Conservation (phyloP, 108 stramenopile species). For the Parietichytrium sp. region DNA sequence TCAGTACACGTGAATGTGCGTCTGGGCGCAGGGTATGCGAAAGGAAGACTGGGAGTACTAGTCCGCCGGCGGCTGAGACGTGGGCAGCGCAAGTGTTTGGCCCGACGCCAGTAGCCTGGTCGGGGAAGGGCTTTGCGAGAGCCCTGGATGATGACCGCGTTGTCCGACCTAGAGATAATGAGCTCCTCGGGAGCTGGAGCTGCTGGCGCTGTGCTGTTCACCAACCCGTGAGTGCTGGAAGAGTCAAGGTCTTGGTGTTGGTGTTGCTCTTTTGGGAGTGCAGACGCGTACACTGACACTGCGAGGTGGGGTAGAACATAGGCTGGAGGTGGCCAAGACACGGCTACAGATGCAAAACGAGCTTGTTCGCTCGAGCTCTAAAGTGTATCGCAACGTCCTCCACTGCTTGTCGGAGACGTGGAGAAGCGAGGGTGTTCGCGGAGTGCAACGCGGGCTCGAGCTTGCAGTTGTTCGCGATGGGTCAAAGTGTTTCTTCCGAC, state of each 20-base stretch:
- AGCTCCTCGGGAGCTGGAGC: slow-evolving; percentile 9
- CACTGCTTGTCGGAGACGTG: slow-evolving; percentile 20
- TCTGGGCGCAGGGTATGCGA: too few relatives aligned
- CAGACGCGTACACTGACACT: too few relatives aligned
- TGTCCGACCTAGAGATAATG: slow-evolving; percentile 24
- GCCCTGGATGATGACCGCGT: neutral
- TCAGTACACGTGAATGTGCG: too few relatives aligned
- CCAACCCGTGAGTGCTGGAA: too few relatives aligned
- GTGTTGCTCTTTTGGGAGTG: too few relatives aligned
- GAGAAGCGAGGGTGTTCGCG: neutral
- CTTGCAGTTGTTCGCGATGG: slow-evolving; percentile 9
- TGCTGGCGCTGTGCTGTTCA: neutral
- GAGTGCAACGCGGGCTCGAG: slow-evolving; percentile 14
- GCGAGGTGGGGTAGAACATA: too few relatives aligned
- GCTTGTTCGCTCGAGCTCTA: neutral
- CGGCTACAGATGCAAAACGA: slow-evolving; percentile 39
- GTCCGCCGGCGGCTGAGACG: too few relatives aligned
- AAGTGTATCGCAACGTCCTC: neutral
- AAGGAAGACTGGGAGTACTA: too few relatives aligned
- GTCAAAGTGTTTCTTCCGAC: neutral
- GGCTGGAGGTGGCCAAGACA: slow-evolving; percentile 16
- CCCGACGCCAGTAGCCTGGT: too few relatives aligned
- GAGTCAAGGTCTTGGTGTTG: too few relatives aligned
- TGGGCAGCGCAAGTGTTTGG: too few relatives aligned
- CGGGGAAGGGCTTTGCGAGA: too few relatives aligned